Base-by-base conservation (phyloP, 306 rosid species). In the Benincasa hispida region DNA sequence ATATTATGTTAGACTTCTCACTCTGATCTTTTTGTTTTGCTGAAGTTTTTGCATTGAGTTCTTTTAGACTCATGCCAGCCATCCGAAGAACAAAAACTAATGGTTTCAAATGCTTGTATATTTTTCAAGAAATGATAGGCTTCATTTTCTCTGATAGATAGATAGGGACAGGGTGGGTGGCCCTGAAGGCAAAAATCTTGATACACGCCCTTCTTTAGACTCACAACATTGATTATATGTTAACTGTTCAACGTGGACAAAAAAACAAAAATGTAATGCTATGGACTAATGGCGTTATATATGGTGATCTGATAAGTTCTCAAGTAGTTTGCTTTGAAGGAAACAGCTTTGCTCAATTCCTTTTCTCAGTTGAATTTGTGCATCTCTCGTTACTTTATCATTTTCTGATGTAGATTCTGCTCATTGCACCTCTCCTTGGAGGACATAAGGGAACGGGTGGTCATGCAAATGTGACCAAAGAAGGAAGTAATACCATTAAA, bases 351-450 rank as follows among this genome's bases (percentile, higher is more conserved):
- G 5, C 18, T 18, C 25, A 24, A 45, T 27, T 17, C 45, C 10
- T 61, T 59, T 51, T 51, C 27, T 59, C 42, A 39, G 25, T 42
- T 27, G 54, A 59, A 27, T 60, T 37, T 45, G n/a, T 37, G 55
- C 24, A 76, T 45, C 51, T 42, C 47, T 47, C 22, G 10, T 34
- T 28, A 35, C 47, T 34, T 18, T 12, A n/a, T 8, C 68, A 25
- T 32, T 72, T 77, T 65, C 65, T 84, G 39, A 8, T 85, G 78
- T 79, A 94, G 99, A 81, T 92, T 59, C 78, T 94, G 82, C 80
- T 90, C 81, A 82, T 94, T 80, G 92, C 91, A 74, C 88, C 96
- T 68, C 85, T 92, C 80, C 82, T 78, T 66, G 81, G 86, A 76
- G 82, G 74, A 78, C 81, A 76, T 72, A 85, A 63, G 56, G 75